These are phyloP conservation scores for Ogataea zsoltii DNA, from an alignment of 805 yeast species.

Conservation along the genomic window DNA sequence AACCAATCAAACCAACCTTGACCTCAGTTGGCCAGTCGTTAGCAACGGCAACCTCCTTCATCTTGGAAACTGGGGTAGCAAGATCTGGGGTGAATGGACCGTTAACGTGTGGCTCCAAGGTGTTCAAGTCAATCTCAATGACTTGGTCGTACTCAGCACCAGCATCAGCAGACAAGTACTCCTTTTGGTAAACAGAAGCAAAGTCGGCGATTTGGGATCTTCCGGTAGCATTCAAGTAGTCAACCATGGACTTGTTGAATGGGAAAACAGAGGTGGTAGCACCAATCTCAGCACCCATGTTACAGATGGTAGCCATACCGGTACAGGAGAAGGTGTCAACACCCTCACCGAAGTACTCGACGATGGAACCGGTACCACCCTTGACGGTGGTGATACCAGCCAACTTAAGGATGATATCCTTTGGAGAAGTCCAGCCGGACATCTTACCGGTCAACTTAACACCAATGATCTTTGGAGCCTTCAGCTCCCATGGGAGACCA, in stretches of 20 bases:
- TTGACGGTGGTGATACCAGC: constrained; percentile 94
- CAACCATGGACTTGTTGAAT: constrained; percentile 53
- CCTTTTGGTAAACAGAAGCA: constrained; percentile 50
- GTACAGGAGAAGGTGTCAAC: constrained; percentile 87
- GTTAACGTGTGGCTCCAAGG: constrained; percentile 91
- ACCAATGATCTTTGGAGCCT: constrained; percentile 94
- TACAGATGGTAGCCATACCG: constrained; percentile 99
- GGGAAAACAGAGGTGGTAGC: constrained; percentile 99
- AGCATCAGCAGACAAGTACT: constrained; percentile 74
- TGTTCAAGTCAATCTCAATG: constrained; percentile 82
- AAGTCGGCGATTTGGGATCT: constrained; percentile 81
- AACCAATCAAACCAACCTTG: constrained; percentile 94
- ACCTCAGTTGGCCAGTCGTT: constrained; percentile 86
- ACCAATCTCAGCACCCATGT: constrained; percentile 99
- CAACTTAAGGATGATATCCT: constrained; percentile 89
- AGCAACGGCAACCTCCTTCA: constrained; percentile 66
- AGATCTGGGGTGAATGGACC: constrained; percentile 99
- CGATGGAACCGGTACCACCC: constrained; percentile 97
- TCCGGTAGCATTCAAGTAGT: constrained; percentile 78
- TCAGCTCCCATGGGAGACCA: constrained; percentile 97
- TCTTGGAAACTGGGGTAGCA: constrained; percentile 86
- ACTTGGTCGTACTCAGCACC: constrained; percentile 92
- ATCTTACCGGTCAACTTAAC: constrained; percentile 88
- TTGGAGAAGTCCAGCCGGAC: constrained; percentile 95
- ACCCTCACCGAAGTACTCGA: constrained; percentile 97